Conservation (phyloP, 345 rosid species). For the thale cress (Arabidopsis thaliana) region TAIR10.1 NC_003076.8:26811001-26811500, state of each 20-base stretch:
- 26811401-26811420: background rate
- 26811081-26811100: no score
- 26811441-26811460: background rate
- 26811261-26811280: background rate
- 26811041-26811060: no score
- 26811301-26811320: background rate
- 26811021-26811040: no score
- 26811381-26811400: background rate
- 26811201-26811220: slow-evolving; percentile 46
- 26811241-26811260: slow-evolving; percentile 16
- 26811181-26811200: slow-evolving; percentile 42
- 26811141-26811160: slow-evolving; percentile 89
- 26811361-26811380: slow-evolving; percentile 7
- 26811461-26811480: background rate
- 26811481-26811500: slow-evolving; percentile 1
- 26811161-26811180: slow-evolving; percentile 56
- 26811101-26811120: slow-evolving; percentile 53
- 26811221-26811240: background rate
- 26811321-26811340: slow-evolving; percentile 12
- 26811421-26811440: background rate
- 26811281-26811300: slow-evolving; percentile 7
- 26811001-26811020: no score
- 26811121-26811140: slow-evolving; percentile 91
- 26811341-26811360: slow-evolving; percentile 6
- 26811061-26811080: no score